Conservation (phyloP, 495 filamentous ascomycete species). For the Tuber borchii region DNA sequence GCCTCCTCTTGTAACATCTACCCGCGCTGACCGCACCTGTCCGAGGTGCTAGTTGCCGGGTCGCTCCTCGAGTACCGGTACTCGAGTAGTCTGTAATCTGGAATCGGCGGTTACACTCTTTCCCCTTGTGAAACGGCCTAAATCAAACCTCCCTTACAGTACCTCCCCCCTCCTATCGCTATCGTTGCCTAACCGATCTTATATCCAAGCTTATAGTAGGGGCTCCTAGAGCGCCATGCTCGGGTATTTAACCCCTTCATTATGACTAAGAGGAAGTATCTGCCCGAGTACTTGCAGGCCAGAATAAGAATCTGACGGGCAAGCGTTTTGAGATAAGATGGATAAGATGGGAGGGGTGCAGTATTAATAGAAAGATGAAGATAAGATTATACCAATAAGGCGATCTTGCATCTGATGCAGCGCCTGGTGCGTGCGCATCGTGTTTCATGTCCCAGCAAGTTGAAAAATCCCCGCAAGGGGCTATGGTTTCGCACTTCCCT, state of each 20-base stretch:
- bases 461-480: constrained; percentile 4
- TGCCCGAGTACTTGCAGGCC: background rate
- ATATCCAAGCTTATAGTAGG: background rate
- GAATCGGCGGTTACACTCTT: background rate
- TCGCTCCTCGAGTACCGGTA: background rate
- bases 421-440: background rate
- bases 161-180: background rate
- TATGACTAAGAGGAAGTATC: background rate
- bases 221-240: background rate
- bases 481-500: background rate
- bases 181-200: background rate
- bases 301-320: background rate
- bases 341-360: background rate
- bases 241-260: background rate
- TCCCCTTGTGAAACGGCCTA: background rate
- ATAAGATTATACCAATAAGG: background rate
- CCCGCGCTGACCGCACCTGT: background rate
- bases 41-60: background rate
- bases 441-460: background rate
- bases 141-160: background rate
- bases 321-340: background rate
- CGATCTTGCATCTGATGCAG: background rate
- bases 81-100: too few relatives aligned
- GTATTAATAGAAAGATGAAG: background rate
- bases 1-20: background rate